Base-by-base conservation (phyloP, 2,329 filamentous ascomycete species). In the Dactylellina leptospora region DNA sequence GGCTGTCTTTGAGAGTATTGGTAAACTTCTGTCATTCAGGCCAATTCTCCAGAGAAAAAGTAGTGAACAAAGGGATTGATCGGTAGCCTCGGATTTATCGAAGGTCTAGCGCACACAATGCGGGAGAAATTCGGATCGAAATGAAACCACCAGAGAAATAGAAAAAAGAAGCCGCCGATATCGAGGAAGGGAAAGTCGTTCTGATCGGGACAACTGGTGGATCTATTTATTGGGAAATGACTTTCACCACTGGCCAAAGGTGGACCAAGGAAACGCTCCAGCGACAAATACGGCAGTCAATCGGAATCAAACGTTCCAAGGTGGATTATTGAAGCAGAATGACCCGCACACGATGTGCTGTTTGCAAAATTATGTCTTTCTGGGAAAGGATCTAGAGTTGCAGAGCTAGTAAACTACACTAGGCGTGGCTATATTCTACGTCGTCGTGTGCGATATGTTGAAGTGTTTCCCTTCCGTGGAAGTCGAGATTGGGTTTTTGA, bases 11-110 rank as follows among this genome's bases (percentile, higher is more conserved):
- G 55, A 22, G 63, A 45, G 48, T 69, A 69, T 61, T 48, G 64
- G 50, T 61, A 70, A 30, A 70, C 64, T 50, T 70, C 64, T 60
- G 64, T 70, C 64, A 70, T 70, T 70, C 64, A 70, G 56, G 53
- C 56, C 56, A 55, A 61, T 61, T 70, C 56, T 56, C 64, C 54
- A 8, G 38, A 42, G 44, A 70, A 55, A 30, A 42, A 55, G 50
- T 30, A 30, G 54, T 36, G 27, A 42, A 18, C 23, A 13, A 18
- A n/a, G 45, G 40, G 33, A 53, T 51, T 18, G 28, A 6, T 11
- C 28, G 28, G 28, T 6, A 25, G 4, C n/a, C 47, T 44, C 28
- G 44, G 23, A 10, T 36, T 50, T 42, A 33, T 58, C 28, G 51
- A 56, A 50, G 44, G 27, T 50, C 33, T 16, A 44, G 47, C 44